These are phyloP conservation scores for Penicillium frequentans DNA, from an alignment of 2,329 filamentous ascomycete species.

Conservation along the genomic window DNA sequence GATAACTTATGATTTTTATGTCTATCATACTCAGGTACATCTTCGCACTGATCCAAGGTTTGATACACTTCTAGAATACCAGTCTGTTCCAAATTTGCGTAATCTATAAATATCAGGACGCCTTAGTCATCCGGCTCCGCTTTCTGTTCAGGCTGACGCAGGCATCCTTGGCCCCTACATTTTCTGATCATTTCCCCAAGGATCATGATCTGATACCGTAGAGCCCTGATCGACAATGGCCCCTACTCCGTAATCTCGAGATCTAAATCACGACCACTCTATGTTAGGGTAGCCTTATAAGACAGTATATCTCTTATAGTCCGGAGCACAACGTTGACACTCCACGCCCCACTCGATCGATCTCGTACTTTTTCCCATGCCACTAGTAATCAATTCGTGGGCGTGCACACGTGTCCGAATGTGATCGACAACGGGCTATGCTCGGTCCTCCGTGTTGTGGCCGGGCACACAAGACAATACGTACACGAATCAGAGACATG, in stretches of 20 bases:
- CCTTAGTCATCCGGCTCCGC: slow-evolving; percentile 5
- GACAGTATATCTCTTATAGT: neutral
- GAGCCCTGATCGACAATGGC: neutral
- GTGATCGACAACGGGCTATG: neutral
- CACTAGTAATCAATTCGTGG: neutral
- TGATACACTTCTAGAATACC: no score
- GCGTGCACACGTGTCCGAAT: slow-evolving; percentile 1
- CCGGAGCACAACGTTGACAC: neutral
- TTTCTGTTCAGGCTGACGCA: neutral
- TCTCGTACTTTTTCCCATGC: slow-evolving; percentile 2
- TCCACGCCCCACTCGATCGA: slow-evolving; percentile 4
- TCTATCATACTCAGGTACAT: no score
- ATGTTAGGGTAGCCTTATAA: neutral
- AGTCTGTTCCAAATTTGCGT: neutral
- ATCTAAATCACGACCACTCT: neutral
- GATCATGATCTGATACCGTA: neutral
- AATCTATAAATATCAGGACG: slow-evolving; percentile 1
- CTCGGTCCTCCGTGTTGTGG: neutral
- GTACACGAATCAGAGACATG: neutral
- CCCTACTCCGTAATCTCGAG: neutral
- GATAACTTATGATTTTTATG: neutral
- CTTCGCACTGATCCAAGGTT: no score
- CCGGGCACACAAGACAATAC: neutral
- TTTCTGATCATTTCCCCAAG: neutral
- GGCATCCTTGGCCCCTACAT: neutral